Base-by-base conservation (phyloP, 108 stramenopile genomes). In the Craspedostauros australis region DNA sequence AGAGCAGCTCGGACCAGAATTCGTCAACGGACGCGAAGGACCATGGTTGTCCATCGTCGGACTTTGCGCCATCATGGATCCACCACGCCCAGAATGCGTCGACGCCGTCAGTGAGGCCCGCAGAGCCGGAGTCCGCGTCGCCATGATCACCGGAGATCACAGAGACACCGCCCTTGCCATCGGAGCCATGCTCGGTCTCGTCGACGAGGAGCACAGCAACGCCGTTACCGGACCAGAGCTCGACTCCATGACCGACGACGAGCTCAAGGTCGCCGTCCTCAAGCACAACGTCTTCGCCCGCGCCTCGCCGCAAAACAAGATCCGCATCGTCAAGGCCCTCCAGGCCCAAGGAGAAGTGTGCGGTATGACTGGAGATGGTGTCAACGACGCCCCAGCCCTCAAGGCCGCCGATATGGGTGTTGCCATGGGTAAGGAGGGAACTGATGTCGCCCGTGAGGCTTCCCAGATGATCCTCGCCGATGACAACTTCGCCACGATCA, bases 331-430 rank as follows among this genome's bases (percentile, higher is more conserved):
- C 27, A 81, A 90, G 80, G 84, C 93, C 37, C 83, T 91, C 49
- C 93, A 95, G 73, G 64, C 80, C n/a, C 50, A 84, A 43, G 91
- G 86, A n/a, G 74, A 96, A 53, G 76, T 97, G 37, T 75, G 88
- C 23, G 81, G 85, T 62, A 93, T 99, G 91, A 99, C 98, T 42
- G 98, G 98, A 41, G 98, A 99, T 71, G 98, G 98, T 54, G 98
- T 99, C 31, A 99, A 99, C 57, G 98, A 99, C 61, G 90, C 96
- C 24, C 98, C 98, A 25, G 96, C 98, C 7, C 75, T 99, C 14
- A 97, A 97, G 79, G 79, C 84, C 54, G 98, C 96, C 16, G 91
- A 97, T 69, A 95, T 99, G 76, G 98, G 98, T 68, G 93, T 99
- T 59, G 98, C 98, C 48, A 99, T 99, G 98, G 98, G 96, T 39